Conservation (phyloP, 805 yeast species). For the Jamesozyma rosinii region DNA sequence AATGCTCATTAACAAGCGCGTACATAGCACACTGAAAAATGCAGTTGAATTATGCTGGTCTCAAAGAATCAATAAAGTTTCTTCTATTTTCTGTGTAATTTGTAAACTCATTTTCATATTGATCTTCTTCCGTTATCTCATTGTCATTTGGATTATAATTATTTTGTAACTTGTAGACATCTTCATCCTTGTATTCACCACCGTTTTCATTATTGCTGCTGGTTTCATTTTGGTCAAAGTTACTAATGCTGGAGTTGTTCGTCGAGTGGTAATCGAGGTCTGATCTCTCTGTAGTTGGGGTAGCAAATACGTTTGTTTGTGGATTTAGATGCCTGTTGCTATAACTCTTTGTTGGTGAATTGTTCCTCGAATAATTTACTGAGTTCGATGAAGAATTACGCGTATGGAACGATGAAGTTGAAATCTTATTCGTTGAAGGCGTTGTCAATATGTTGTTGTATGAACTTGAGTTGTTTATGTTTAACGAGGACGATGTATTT, state of each 20-base stretch:
- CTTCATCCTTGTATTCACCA: background rate
- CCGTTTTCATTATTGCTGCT: background rate
- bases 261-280: background rate
- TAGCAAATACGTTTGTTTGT: slow-evolving; percentile 5
- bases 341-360: background rate
- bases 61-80: slow-evolving; percentile 34
- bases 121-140: slow-evolving; percentile 37
- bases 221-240: background rate
- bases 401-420: background rate
- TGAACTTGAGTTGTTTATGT: background rate
- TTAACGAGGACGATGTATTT: background rate
- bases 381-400: background rate
- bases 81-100: slow-evolving; percentile 37
- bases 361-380: background rate
- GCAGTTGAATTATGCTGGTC: slow-evolving; percentile 26
- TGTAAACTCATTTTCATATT: slow-evolving; percentile 39
- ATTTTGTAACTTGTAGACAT: slow-evolving; percentile 5
- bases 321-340: background rate
- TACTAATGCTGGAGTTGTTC: too few relatives aligned
- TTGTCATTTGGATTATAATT: slow-evolving; percentile 8
- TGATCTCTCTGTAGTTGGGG: slow-evolving; percentile 6
- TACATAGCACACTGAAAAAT: too few relatives aligned
- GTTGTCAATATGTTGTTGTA: background rate
- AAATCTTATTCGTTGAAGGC: background rate
- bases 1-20: too few relatives aligned